A percentile compares a stretch with the other conserved stretches of the same genome.
Evolutionary conservation across 305 asterid genomes (phyloP).

Genomic region (Fraxinus platypoda): DNA sequence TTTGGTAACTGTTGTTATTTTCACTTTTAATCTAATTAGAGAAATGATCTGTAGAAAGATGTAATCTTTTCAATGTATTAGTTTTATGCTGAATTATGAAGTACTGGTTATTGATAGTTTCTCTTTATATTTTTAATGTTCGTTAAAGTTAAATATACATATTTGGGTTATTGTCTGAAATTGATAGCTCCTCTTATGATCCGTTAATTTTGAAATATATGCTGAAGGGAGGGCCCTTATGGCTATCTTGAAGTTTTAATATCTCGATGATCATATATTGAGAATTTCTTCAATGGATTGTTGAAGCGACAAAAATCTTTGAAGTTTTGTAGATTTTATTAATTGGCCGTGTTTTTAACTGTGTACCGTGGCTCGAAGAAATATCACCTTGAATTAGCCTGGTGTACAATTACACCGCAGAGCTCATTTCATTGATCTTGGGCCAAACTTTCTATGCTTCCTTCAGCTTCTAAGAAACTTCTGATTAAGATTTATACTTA

Average conservation of each 20-base stretch:
- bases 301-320: slow-evolving; percentile 3
- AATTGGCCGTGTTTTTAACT: slow-evolving; percentile 1
- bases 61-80: slow-evolving; percentile 4
- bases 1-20: background rate
- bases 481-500: background rate
- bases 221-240: background rate
- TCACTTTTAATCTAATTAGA: slow-evolving; percentile 1
- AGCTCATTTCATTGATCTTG: background rate
- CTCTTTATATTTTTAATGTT: slow-evolving; percentile 15
- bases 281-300: background rate
- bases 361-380: background rate
- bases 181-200: background rate
- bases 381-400: background rate
- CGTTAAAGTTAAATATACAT: background rate
- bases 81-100: slow-evolving; percentile 23
- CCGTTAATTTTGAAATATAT: background rate
- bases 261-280: background rate
- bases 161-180: background rate
- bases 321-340: slow-evolving; percentile 14
- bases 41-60: slow-evolving; percentile 16
- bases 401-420: background rate
- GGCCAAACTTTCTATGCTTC: background rate
- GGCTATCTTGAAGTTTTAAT: slow-evolving; percentile 3
- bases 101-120: slow-evolving; percentile 12
- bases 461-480: background rate